phyloP scores from a whole-genome alignment of 2,329 filamentous ascomycete genomes.

The Orbilia ellipsospora region DNA sequence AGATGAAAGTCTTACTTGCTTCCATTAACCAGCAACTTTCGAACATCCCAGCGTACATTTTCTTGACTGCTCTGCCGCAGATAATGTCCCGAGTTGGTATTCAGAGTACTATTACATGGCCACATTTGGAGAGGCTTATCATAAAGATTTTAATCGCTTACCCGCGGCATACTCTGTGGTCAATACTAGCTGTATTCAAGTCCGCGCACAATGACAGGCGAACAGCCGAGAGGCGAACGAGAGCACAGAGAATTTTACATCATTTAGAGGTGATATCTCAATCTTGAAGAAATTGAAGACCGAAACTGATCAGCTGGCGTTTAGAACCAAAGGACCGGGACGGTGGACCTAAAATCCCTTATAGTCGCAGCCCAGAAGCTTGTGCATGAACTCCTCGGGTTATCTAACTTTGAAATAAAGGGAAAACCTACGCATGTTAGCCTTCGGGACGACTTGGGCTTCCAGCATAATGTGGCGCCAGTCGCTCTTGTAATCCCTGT shows the following conservation, averaged over 20 bases:
- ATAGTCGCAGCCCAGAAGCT: slow-evolving; percentile 71
- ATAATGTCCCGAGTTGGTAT: slow-evolving; percentile 96
- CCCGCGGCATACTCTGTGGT: slow-evolving; percentile 92
- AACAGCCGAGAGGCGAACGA: slow-evolving; percentile 64
- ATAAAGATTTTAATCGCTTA: slow-evolving; percentile 86
- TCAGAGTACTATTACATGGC: slow-evolving; percentile 79
- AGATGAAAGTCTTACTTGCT: slow-evolving; percentile 76
- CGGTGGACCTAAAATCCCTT: slow-evolving; percentile 70
- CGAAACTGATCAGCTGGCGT: neutral
- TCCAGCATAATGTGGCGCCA: slow-evolving; percentile 84
- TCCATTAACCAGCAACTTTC: slow-evolving; percentile 80
- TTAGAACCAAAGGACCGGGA: slow-evolving; percentile 62
- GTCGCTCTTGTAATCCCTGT: slow-evolving; percentile 89
- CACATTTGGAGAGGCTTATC: slow-evolving; percentile 81
- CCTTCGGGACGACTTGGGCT: slow-evolving; percentile 79
- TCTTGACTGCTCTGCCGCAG: slow-evolving; percentile 79
- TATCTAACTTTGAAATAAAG: slow-evolving; percentile 83
- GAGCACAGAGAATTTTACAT: slow-evolving; percentile 65
- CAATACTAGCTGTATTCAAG: slow-evolving; percentile 85
- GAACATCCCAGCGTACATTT: slow-evolving; percentile 71
- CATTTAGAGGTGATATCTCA: slow-evolving; percentile 61
- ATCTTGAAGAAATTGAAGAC: neutral
- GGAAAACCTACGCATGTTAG: slow-evolving; percentile 77
- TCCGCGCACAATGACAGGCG: slow-evolving; percentile 75
- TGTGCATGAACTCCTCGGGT: slow-evolving; percentile 66